Percentiles rank a stretch among this genome's conserved stretches.
Conservation (phyloP, 495 filamentous ascomycete genomes). For the Lophiotrema nucula region DNA sequence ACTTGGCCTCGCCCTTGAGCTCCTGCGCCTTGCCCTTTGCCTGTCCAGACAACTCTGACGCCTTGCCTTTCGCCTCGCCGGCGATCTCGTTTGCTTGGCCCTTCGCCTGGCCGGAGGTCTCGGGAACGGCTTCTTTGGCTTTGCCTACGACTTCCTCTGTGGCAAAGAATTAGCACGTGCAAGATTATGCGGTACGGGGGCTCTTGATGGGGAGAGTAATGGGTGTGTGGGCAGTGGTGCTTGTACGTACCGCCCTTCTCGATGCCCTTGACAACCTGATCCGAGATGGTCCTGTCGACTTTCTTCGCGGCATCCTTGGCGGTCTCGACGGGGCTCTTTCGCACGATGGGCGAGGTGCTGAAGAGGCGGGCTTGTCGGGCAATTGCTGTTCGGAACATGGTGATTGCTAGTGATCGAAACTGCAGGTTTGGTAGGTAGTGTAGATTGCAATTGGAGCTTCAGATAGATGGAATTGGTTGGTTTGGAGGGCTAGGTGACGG, state of each 20-base stretch:
- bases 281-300: conserved; percentile 54
- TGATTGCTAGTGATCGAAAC: not conserved
- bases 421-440: not conserved
- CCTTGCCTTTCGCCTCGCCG: conserved; percentile 44
- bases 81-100: conserved; percentile 39
- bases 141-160: conserved; percentile 50
- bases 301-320: conserved; percentile 58
- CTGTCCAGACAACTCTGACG: conserved; percentile 27
- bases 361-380: conserved; percentile 41
- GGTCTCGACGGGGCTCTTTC: conserved; percentile 46
- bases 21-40: conserved; percentile 35
- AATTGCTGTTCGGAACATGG: conserved; percentile 35
- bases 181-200: not conserved
- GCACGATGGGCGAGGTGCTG: conserved; percentile 36
- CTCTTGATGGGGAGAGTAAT: not conserved
- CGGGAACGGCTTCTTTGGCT: conserved; percentile 46
- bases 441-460: not conserved
- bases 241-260: conserved; percentile 54
- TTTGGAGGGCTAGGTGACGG: not conserved
- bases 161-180: not conserved
- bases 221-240: not conserved
- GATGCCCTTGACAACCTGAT: conserved; percentile 60
- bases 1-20: conserved; percentile 38
- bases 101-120: conserved; percentile 49
- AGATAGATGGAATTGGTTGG: not conserved